Percentiles rank a stretch among this genome's conserved stretches.
These are phyloP conservation scores for Aspergillus steynii DNA, from an alignment of 495 filamentous ascomycete species.

Conservation along the genomic window DNA sequence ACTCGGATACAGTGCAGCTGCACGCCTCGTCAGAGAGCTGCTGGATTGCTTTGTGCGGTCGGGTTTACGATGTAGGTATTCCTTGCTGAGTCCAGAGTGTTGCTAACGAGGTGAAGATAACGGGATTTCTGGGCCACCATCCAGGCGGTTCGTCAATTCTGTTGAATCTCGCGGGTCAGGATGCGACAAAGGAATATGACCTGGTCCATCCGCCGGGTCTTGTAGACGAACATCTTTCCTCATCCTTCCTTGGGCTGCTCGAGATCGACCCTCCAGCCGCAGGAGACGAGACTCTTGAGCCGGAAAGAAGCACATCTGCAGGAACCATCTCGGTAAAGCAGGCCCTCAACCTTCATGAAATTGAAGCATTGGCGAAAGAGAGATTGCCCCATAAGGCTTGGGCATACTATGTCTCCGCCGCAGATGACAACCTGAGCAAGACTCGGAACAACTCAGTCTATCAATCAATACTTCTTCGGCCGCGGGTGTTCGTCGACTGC, in stretches of 20 bases:
- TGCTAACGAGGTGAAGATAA: constrained; percentile 40
- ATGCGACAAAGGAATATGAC: constrained; percentile 91
- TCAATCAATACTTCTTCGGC: constrained; percentile 77
- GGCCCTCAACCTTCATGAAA: constrained; percentile 76
- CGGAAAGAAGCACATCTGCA: background rate
- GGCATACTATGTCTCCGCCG: constrained; percentile 92
- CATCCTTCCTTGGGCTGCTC: background rate
- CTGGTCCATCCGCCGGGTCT: constrained; percentile 84
- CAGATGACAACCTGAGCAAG: constrained; percentile 80
- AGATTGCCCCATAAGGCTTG: constrained; percentile 78
- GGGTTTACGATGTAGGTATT: constrained; percentile 78
- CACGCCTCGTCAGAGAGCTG: constrained; percentile 59
- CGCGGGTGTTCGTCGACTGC: constrained; percentile 85
- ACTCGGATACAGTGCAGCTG: background rate
- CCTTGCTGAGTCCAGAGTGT: background rate
- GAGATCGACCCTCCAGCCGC: background rate
- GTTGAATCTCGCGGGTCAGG: constrained; percentile 76
- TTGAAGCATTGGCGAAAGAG: constrained; percentile 68
- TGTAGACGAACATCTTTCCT: constrained; percentile 73
- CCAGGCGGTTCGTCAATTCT: constrained; percentile 87
- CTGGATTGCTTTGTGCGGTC: constrained; percentile 86
- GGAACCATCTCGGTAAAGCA: constrained; percentile 54
- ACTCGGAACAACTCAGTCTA: constrained; percentile 76
- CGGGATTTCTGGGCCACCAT: constrained; percentile 76
- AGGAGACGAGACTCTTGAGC: background rate